These are phyloP conservation scores for Colletotrichum horii DNA, from an alignment of 2,329 filamentous ascomycete species.

Conservation along the genomic window DNA sequence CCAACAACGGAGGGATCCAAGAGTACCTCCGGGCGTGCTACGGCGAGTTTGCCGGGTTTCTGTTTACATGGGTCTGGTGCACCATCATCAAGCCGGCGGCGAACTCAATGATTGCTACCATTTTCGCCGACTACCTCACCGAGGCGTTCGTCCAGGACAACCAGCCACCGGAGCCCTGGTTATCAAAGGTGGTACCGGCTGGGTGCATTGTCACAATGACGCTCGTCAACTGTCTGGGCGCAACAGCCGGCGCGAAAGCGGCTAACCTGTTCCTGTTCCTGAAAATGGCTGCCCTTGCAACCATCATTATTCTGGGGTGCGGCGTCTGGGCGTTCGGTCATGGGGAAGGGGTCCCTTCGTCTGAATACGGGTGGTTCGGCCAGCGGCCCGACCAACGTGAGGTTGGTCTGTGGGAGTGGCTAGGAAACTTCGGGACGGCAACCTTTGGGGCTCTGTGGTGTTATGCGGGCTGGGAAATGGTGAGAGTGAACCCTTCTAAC, in stretches of 20 bases:
- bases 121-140: constrained; percentile 46
- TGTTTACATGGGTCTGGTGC: constrained; percentile 50
- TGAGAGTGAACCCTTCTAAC: constrained; percentile 31
- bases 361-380: constrained; percentile 35
- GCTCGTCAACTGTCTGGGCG: constrained; percentile 47
- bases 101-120: constrained; percentile 48
- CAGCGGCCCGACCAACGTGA: constrained; percentile 17
- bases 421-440: constrained; percentile 44
- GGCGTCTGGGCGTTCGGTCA: constrained; percentile 31
- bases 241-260: constrained; percentile 40
- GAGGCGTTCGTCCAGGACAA: constrained; percentile 31
- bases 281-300: constrained; percentile 25
- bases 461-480: constrained; percentile 50
- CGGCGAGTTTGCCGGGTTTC: constrained; percentile 45
- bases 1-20: constrained; percentile 50
- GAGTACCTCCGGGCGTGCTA: constrained; percentile 47
- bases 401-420: constrained; percentile 36
- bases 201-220: constrained; percentile 41
- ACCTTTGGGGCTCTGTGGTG: constrained; percentile 47
- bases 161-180: constrained; percentile 23
- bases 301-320: constrained; percentile 25
- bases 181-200: constrained; percentile 41
- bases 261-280: constrained; percentile 46
- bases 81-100: constrained; percentile 47
- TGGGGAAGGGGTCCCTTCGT: constrained; percentile 39